Evolutionary conservation across 1,139 yeast genomes (phyloP).

Genomic region (Taiozyma sp.): DNA sequence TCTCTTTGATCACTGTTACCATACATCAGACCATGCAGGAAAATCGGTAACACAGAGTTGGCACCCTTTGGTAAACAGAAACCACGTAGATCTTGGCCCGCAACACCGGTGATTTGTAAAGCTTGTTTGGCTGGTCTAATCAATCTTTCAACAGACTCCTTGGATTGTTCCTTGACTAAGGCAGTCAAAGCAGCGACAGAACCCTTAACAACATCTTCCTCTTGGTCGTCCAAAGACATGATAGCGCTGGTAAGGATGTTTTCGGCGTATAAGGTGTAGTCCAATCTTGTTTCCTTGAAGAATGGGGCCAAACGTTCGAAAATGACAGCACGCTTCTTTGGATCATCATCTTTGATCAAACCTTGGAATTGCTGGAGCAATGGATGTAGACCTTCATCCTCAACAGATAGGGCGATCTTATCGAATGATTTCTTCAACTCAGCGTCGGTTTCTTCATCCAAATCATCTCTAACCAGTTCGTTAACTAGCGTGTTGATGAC

Average conservation of each 20-base stretch:
- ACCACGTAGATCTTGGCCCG: constrained; percentile 68
- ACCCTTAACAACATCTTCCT: constrained; percentile 57
- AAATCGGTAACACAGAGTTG: constrained; percentile 81
- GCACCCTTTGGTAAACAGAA: constrained; percentile 82
- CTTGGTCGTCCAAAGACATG: constrained; percentile 67
- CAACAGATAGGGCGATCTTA: constrained; percentile 64
- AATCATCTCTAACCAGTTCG: constrained; percentile 42
- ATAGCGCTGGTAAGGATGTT: constrained; percentile 77
- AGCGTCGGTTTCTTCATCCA: constrained; percentile 31
- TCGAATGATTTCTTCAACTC: constrained; percentile 58
- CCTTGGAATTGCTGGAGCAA: constrained; percentile 77
- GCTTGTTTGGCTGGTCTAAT: constrained; percentile 79
- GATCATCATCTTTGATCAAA: constrained; percentile 73
- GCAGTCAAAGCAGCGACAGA: constrained; percentile 67
- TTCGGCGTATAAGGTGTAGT: constrained; percentile 66
- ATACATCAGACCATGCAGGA: constrained; percentile 93
- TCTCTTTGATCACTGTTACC: constrained; percentile 86
- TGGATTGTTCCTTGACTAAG: constrained; percentile 65
- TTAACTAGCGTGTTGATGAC: constrained; percentile 71
- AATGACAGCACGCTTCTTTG: constrained; percentile 59
- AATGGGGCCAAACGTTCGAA: constrained; percentile 69
- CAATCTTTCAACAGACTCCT: constrained; percentile 70
- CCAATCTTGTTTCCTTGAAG: constrained; percentile 61
- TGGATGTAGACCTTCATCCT: constrained; percentile 79
- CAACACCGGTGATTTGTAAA: constrained; percentile 58